phyloP scores from a whole-genome alignment of 2,329 filamentous ascomycete genomes.

The Exophiala oligosperma region DNA sequence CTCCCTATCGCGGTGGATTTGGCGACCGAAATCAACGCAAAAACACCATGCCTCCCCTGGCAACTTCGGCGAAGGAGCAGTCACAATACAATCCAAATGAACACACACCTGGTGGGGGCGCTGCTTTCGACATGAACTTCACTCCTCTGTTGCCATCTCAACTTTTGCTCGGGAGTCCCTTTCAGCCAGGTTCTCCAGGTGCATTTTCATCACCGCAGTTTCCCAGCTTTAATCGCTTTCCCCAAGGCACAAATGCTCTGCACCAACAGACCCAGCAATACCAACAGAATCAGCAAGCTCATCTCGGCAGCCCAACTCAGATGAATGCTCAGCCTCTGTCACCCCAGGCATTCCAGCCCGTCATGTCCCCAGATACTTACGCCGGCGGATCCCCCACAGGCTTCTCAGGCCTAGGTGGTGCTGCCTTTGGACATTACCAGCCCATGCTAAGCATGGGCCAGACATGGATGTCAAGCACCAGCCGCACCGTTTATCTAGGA shows the following conservation, averaged over 20 bases:
- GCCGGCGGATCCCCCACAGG: conserved; percentile 85
- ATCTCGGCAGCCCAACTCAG: conserved; percentile 72
- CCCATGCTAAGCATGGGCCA: conserved; percentile 69
- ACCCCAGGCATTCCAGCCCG: conserved; percentile 77
- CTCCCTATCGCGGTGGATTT: conserved; percentile 72
- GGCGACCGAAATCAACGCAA: conserved; percentile 83
- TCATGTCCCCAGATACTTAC: conserved; percentile 83
- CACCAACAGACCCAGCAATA: conserved; percentile 59
- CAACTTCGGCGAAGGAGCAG: conserved; percentile 69
- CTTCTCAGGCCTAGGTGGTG: conserved; percentile 63
- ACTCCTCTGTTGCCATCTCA: conserved; percentile 93
- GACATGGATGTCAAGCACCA: conserved; percentile 72
- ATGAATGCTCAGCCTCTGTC: conserved; percentile 67
- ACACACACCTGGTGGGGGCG: conserved; percentile 68
- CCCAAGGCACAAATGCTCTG: conserved; percentile 56
- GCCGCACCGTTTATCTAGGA: conserved; percentile 93
- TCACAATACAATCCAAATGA: conserved; percentile 63
- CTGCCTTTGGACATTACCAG: conserved; percentile 63
- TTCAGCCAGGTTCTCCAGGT: conserved; percentile 90
- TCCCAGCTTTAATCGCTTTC: conserved; percentile 76
- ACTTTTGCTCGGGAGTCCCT: conserved; percentile 90
- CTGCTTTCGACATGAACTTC: conserved; percentile 96
- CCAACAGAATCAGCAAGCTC: conserved; percentile 51
- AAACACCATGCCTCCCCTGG: conserved; percentile 84
- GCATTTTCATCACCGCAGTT: conserved; percentile 91